Evolutionary conservation across 306 rosid genomes (phyloP).

Genomic region (Citrullus colocynthis): DNA sequence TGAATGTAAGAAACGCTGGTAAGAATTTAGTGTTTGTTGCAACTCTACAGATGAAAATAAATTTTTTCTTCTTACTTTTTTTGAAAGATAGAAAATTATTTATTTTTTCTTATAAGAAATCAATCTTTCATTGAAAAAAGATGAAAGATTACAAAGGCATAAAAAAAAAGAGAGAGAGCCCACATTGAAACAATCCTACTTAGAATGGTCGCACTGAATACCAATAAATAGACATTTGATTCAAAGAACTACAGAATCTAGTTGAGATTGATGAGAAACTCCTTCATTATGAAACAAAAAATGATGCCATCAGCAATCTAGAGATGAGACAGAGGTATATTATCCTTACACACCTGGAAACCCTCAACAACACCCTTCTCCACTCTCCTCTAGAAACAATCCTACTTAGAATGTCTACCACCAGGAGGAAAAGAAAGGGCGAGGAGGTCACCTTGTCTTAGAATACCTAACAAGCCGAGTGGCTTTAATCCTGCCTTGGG

Average conservation of each 20-base stretch:
- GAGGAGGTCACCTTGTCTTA: not conserved
- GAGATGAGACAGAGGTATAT: not conserved
- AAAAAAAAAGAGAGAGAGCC: not conserved
- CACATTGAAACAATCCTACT: not conserved
- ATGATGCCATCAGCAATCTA: not conserved
- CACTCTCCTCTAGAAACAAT: not conserved
- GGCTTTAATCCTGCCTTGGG: not conserved
- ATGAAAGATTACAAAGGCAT: not conserved
- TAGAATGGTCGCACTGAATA: no score
- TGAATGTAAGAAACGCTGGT: slow-evolving; percentile 19
- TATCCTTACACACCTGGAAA: not conserved
- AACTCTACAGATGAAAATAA: not conserved
- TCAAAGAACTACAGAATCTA: no score
- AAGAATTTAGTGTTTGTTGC: slow-evolving; percentile 1
- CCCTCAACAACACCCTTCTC: not conserved
- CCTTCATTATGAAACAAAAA: not conserved
- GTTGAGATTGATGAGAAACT: not conserved
- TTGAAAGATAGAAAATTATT: no score
- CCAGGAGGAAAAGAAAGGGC: not conserved
- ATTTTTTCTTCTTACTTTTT: no score
- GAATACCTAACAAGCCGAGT: not conserved
- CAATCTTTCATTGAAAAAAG: no score
- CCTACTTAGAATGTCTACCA: not conserved
- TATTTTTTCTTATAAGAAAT: no score
- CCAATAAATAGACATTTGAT: no score